Base-by-base conservation (phyloP, 495 filamentous ascomycete species). In the Viridothelium virens region DNA sequence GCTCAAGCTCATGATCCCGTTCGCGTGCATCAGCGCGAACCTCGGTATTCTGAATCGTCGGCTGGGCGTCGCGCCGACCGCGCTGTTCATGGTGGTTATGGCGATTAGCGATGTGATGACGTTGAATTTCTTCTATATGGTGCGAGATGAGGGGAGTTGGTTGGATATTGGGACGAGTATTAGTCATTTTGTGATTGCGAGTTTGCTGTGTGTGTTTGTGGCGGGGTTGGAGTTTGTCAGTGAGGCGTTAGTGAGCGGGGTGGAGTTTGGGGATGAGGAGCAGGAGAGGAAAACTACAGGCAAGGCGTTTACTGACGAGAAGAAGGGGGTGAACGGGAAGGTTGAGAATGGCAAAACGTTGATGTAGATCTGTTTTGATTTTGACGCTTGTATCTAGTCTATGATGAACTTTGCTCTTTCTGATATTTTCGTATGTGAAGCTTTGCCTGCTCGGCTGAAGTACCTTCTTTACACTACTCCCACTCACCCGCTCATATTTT, bases 151-250 rank as follows among this genome's bases (percentile, higher is more conserved):
- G 74, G 94, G 95, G 0, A 91, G 87, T 44, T 99, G 95, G 95
- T 78, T 99, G 63, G 95, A 99, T 71, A 99, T 97, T 72, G 95
- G 95, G 61, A 93, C 89, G 39, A 96, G 89, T 1, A 99, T 99
- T 67, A 94, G 84, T 70, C 91, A 96, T 70, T 99, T 97, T 75
- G 84, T 84, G 67, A 97, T 99, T 76, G 92, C 91, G 18, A 96
- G 91, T 74, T 68, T 89, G 70, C 74, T 97, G 44, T 92, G 91
- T 72, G 86, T 96, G 3, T 99, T 97, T 76, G 93, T 99, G 50
- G 89, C 91, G 1, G 87, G 81, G 31, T 78, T 99, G 66, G 95
- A 99, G 78, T 86, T 88, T 41, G 81, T 96, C 38, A 93, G 91
- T 67, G 91, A 90, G 76, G 77, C 89, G 38, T 90, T 97, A 67